Evolutionary conservation across 1,139 yeast species (phyloP).

Genomic region (Suhomyces bokatorum): DNA sequence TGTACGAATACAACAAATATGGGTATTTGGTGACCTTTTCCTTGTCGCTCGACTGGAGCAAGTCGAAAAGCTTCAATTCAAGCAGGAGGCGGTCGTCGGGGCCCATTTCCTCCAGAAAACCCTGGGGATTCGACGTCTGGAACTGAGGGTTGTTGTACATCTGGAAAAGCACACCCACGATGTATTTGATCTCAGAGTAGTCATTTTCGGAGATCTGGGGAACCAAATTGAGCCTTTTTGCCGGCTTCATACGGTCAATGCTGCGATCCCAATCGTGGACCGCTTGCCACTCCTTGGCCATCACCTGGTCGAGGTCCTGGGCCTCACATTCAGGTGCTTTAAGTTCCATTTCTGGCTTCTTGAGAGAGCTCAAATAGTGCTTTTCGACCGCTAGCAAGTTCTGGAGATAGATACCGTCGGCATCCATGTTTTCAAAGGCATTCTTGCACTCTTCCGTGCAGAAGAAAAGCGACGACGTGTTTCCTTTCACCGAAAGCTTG

Average conservation of each 20-base stretch:
- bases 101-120: slow-evolving; percentile 13
- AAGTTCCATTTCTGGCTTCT: slow-evolving; percentile 23
- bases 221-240: slow-evolving; percentile 29
- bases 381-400: slow-evolving; percentile 32
- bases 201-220: slow-evolving; percentile 40
- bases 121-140: background rate
- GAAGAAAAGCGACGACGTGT: slow-evolving; percentile 43
- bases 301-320: slow-evolving; percentile 23
- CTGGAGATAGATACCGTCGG: slow-evolving; percentile 22
- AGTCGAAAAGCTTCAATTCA: slow-evolving; percentile 38
- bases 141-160: slow-evolving; percentile 18
- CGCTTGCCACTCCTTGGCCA: slow-evolving; percentile 29
- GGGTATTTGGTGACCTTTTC: slow-evolving; percentile 53
- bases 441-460: slow-evolving; percentile 51
- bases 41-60: slow-evolving; percentile 57
- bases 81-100: slow-evolving; percentile 14
- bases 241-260: slow-evolving; percentile 26
- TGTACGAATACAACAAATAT: slow-evolving; percentile 50
- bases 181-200: slow-evolving; percentile 40
- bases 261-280: slow-evolving; percentile 40
- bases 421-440: slow-evolving; percentile 31
- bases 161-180: slow-evolving; percentile 33
- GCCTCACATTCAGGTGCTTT: slow-evolving; percentile 20
- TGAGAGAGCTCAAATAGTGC: slow-evolving; percentile 23
- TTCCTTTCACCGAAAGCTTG: slow-evolving; percentile 18